phyloP scores from a whole-genome alignment of 345 rosid genomes.

The Eucalyptus albens region DNA sequence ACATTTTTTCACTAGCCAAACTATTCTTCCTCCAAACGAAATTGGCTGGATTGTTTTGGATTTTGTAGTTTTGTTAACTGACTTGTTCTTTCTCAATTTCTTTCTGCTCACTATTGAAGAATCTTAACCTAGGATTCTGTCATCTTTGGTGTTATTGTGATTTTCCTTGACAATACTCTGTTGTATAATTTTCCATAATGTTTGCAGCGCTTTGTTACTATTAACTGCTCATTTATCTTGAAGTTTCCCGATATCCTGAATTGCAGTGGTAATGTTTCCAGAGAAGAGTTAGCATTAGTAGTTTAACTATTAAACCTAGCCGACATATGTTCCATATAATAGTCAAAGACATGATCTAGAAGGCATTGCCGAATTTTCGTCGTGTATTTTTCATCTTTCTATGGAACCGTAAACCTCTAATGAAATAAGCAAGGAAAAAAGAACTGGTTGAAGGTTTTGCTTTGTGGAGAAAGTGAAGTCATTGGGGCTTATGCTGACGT shows the following conservation, averaged over 20 bases:
- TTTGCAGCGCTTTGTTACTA: not conserved
- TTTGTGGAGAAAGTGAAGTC: not conserved
- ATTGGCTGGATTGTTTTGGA: not conserved
- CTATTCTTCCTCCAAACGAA: not conserved
- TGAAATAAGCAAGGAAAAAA: not conserved
- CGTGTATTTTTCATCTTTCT: not conserved
- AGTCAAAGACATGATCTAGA: not conserved
- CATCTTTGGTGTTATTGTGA: not conserved
- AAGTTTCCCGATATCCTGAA: not conserved
- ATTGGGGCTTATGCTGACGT: not conserved
- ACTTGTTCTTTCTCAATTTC: not conserved
- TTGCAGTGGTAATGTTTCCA: not conserved
- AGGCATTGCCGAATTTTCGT: not conserved
- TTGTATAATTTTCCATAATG: not conserved
- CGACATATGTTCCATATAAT: not conserved
- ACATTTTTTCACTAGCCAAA: not conserved
- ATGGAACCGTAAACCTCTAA: not conserved
- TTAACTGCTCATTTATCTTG: not conserved
- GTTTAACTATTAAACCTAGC: not conserved
- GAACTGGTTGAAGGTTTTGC: not conserved
- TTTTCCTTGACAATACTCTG: not conserved
- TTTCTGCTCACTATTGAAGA: not conserved
- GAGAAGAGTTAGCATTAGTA: not conserved
- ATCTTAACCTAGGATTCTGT: not conserved
- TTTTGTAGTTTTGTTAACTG: not conserved